Conservation (phyloP, 2,329 filamentous ascomycete genomes). For the Rutstroemia sp. region DNA sequence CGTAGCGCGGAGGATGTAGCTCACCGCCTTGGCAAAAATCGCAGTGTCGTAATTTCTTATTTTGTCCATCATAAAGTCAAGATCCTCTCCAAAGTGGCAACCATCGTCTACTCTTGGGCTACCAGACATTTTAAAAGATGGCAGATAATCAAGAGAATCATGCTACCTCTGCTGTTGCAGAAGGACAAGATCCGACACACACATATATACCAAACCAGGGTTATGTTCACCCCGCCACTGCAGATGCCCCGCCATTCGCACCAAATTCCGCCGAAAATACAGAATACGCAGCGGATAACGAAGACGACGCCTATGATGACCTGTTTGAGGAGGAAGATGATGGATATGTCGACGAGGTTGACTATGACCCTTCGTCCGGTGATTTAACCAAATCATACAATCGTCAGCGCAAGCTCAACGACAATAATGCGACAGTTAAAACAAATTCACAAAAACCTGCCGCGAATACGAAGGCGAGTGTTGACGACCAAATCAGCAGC, state of each 20-base stretch:
- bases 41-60: background rate
- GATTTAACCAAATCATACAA: slow-evolving; percentile 83
- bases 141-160: slow-evolving; percentile 11
- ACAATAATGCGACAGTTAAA: slow-evolving; percentile 42
- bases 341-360: slow-evolving; percentile 50
- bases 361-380: slow-evolving; percentile 48
- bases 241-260: slow-evolving; percentile 29
- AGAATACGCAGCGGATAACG: slow-evolving; percentile 30
- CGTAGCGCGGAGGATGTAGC: background rate
- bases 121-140: slow-evolving; percentile 11
- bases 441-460: slow-evolving; percentile 72
- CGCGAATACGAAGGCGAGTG: slow-evolving; percentile 69
- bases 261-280: slow-evolving; percentile 24
- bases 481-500: slow-evolving; percentile 85
- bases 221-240: slow-evolving; percentile 34
- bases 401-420: slow-evolving; percentile 64
- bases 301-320: slow-evolving; percentile 38
- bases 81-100: background rate
- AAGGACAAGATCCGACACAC: slow-evolving; percentile 38
- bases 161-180: slow-evolving; percentile 29
- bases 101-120: background rate
- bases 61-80: slow-evolving; percentile 4
- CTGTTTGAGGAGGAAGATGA: slow-evolving; percentile 54
- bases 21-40: slow-evolving; percentile 9
- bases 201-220: slow-evolving; percentile 42